Conservation (phyloP, 257 asterid species). For the Jasminum sambac region DNA sequence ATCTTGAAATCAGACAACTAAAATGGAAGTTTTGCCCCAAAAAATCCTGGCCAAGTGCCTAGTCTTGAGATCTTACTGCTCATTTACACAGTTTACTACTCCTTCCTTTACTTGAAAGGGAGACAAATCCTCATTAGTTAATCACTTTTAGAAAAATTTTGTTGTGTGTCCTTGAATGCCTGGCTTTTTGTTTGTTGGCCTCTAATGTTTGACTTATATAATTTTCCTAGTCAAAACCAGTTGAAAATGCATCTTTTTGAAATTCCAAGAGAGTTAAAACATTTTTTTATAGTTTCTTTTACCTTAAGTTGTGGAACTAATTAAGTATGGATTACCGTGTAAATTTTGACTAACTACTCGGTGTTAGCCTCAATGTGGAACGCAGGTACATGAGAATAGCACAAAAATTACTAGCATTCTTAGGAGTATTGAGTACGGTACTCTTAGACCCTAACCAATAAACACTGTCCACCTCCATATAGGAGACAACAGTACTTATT, state of each 20-base stretch:
- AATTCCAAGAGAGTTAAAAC: neutral
- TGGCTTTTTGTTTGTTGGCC: neutral
- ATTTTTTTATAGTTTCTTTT: neutral
- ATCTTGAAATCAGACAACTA: neutral
- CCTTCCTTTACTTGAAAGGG: neutral
- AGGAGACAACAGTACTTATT: no score
- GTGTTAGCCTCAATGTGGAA: neutral
- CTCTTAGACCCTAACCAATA: no score
- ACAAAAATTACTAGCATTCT: no score
- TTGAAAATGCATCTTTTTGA: neutral
- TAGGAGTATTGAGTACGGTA: no score
- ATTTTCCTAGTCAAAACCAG: neutral
- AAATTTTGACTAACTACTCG: neutral
- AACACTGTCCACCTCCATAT: no score
- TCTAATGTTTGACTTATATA: neutral
- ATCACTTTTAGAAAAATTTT: neutral
- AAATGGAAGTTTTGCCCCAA: neutral
- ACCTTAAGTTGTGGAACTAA: neutral
- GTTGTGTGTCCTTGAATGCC: neutral
- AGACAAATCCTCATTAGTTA: neutral
- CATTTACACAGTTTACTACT: neutral
- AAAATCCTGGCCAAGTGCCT: neutral
- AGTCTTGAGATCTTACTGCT: neutral
- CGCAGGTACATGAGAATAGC: no score
- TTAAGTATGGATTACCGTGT: neutral